Base-by-base conservation (phyloP, 2,329 filamentous ascomycete species). In the Penicillium sp. region DNA sequence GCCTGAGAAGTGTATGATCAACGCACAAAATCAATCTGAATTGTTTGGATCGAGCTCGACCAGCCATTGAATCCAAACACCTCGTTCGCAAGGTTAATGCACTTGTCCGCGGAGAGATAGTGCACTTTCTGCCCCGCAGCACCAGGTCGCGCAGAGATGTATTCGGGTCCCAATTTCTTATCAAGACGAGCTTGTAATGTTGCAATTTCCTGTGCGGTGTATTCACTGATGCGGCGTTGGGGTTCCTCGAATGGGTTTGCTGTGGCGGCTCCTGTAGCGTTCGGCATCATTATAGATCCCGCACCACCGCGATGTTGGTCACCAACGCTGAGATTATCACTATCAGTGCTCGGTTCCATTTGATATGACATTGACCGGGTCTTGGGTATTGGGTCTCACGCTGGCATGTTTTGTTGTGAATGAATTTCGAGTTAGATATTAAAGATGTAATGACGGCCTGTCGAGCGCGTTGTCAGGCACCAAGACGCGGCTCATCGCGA, bases 51-150 rank as follows among this genome's bases (percentile, higher is more conserved):
- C n/a, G 89, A 89, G 55, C 91, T 96, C 10, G 91, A 96, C 94
- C 94, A 99, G 67, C 92, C 92, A 76, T 97, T 96, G 80, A 97
- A 97, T 10, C 92, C 92, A 77, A 97, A 96, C 1, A 97, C 87
- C 72, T 97, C 91, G 69, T 97, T 97, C 53, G 92, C 92, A 51
- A 97, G 87, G 57, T 90, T 89, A 72, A 99, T 99, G 70, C 90
- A 92, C 78, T 99, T 99, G 71, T 97, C 93, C 1, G 92, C 92
- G n/a, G 92, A 87, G 50, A 99, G 82, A 75, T 99, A 99, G 72
- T 96, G 91, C 19, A 99, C 90, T 71, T 90, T 93, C 62, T 88
- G 85, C 49, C 92, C 92, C 10, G 87, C 89, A 13, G 92, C 88
- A 2, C 94, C 94, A 15, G 89, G 81, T 68, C 94, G 84, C 41